Evolutionary conservation across 2,329 filamentous ascomycete genomes (phyloP).

Genomic region (Botryosphaeria agaves): DNA sequence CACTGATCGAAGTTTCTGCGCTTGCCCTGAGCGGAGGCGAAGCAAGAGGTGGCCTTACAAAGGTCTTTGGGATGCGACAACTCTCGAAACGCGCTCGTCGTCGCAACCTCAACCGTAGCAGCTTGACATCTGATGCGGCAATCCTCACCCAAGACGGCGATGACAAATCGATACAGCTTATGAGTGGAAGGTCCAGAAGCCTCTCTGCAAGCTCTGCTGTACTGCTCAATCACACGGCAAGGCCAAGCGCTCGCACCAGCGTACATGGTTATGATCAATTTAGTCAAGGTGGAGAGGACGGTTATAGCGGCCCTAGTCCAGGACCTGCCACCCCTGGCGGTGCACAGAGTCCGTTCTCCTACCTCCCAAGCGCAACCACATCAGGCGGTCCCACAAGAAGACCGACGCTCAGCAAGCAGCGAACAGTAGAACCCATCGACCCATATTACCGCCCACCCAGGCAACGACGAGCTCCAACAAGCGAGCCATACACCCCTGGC

Average conservation of each 20-base stretch:
- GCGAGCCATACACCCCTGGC: constrained; percentile 28
- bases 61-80: constrained; percentile 78
- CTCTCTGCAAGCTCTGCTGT: constrained; percentile 45
- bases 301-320: constrained; percentile 40
- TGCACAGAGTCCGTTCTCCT: constrained; percentile 55
- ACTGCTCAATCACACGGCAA: constrained; percentile 34
- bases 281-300: constrained; percentile 30
- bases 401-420: constrained; percentile 16
- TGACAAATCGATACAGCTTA: constrained; percentile 39
- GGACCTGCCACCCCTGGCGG: constrained; percentile 58
- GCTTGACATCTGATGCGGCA: constrained; percentile 63
- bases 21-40: constrained; percentile 71
- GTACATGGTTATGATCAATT: constrained; percentile 35
- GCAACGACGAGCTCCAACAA: constrained; percentile 45
- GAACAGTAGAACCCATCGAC: constrained; percentile 32
- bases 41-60: constrained; percentile 62
- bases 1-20: constrained; percentile 73
- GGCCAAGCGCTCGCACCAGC: constrained; percentile 24
- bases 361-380: constrained; percentile 37
- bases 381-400: constrained; percentile 14
- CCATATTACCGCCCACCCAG: constrained; percentile 83
- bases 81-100: constrained; percentile 55
- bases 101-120: constrained; percentile 49
- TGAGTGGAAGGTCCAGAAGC: constrained; percentile 37
- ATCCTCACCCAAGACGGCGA: constrained; percentile 59